Evolutionary conservation across 2,329 filamentous ascomycete species (phyloP), one percentile per base, ranked within the genome.

Genomic region (Apiospora rasikravindrae): DNA sequence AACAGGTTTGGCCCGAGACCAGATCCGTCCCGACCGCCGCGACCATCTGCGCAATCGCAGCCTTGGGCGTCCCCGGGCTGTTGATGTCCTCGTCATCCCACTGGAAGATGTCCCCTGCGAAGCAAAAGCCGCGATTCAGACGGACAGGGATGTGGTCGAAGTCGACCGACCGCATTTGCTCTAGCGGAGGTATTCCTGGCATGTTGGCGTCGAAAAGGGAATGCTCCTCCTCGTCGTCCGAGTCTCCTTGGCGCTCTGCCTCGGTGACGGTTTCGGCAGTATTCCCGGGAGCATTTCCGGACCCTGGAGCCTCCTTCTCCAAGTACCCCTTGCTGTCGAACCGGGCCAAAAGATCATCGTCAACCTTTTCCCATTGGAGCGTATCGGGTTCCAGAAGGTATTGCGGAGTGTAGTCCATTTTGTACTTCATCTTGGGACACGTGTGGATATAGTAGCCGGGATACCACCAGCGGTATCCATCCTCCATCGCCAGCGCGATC

Each of bases 341-440:
- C 26, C 85, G 79, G n/a, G 74, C 80, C 67, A 91, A 79, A 1
- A 89, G 78, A 3, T 85, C 82, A 47, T 85, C 82, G 75, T 91
- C 87, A 26, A 94, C 79, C 0, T 84, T 83, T 74, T 91, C 85
- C 92, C 92, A 94, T 11, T 82, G 79, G 74, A 91, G 84, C 0
- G 86, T 87, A 73, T 91, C 88, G 0, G 92, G 92, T 75, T 95
- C 92, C 14, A 96, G 86, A 14, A 96, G 87, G 77, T 91, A 89
- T 78, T 94, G 92, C 1, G 93, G 93, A 14, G 87, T 85, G 80
- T 93, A 96, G 78, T 95, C 92, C 72, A 91, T 92, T 84, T 96
- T 96, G 84, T 96, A 96, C 76, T 87, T 87, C 94, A 96, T 96
- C 84, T 96, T 96, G 70, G 88, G 86, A 77, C 93, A 96, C 71